Base-by-base conservation (phyloP, 257 asterid genomes). In the Fraxinus americana region DNA sequence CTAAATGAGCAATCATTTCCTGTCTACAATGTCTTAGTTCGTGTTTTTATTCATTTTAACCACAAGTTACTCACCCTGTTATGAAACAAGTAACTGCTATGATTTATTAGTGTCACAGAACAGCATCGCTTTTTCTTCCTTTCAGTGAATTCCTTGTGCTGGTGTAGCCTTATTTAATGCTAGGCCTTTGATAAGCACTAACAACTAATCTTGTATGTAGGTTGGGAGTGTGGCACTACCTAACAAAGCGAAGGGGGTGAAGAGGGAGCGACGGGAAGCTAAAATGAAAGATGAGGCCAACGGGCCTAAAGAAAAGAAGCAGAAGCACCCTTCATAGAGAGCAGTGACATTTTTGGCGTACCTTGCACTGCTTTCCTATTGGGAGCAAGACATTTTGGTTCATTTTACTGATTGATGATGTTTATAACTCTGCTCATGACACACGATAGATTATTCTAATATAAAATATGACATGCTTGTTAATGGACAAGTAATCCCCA, bases 201-300 rank as follows among this genome's bases (percentile, higher is more conserved):
- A 63, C 32, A 13, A 73, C 27, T 8, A 68, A 6, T 41, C 17
- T 16, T 43, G 5, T 3, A 16, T 73, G 75, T 70, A 90, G 97
- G 90, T 93, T 83, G 98, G 98, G 68, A 82, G 84, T 25, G 90
- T 87, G 75, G 82, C 91, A 48, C 87, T 89, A 50, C 88, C 90
- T 72, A 67, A 90, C 92, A 91, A 79, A 70, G 79, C 88, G 0
- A 95, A 91, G 85, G 99, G 98, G 78, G 77, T 89, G 86, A 95
- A 95, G 88, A 93, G 98, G 82, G 99, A 95, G 84, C 82, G 98
- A 36, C 82, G 94, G 7, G 98, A 93, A 84, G 97, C 97, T 17
- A 93, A 89, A 91, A 72, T 63, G 87, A 87, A 88, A 77, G 73
- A 75, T 7, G 92, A 77, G 61, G 79, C 81, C 30, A 68, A 72